Evolutionary conservation across 176 grass and related monocot genomes (phyloP), one percentile per base, ranked within the genome.

Genomic region (Triticum turgidum): DNA sequence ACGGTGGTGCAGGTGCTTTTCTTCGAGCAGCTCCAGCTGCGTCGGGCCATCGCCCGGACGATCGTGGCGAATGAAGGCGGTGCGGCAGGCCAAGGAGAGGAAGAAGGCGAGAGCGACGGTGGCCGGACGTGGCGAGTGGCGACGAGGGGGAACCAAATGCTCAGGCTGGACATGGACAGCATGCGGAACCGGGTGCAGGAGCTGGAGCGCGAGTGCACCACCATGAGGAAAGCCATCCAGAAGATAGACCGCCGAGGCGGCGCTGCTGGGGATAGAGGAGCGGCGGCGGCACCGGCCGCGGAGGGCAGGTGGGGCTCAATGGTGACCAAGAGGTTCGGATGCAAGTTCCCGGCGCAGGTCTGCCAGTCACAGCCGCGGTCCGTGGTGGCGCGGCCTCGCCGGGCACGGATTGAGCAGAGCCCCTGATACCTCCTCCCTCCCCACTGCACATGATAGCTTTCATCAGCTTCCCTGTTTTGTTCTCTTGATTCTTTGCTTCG

Each of bases 11-110:
- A 97, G 80, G 97, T 97, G 62, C 90, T 99, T 41, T 99, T 99
- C 91, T 99, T 99, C 89, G 97, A 99, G 89, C 97, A 99, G 85
- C 90, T 97, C 18, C 97, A 99, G 90, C 92, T 99, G n/a, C 94
- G 94, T 5, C 87, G 85, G 22, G 97, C 94, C 8, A 99, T 99
- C 35, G 89, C 92, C 0, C 79, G 78, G 64, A 97, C 97, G 17
- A 92, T 99, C 58, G 77, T 97, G 38, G 91, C 85, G 4, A 89
- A 90, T 18, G 97, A 96, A 61, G 84, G 69, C 35, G 93, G 83
- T 0, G 78, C 20, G 1, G 86, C 75, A 15, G 91, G 61, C 29
- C 91, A 82, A 42, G 89, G 76, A 7, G 92, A 91, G 59, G 89
- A 88, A 80, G 87, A 78, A 0, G 85, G 78, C 0, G 82, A 78